These are phyloP conservation scores for Eimeria tenella DNA, from an alignment of 169 alveolate genomes.

Conservation along the genomic window DNA sequence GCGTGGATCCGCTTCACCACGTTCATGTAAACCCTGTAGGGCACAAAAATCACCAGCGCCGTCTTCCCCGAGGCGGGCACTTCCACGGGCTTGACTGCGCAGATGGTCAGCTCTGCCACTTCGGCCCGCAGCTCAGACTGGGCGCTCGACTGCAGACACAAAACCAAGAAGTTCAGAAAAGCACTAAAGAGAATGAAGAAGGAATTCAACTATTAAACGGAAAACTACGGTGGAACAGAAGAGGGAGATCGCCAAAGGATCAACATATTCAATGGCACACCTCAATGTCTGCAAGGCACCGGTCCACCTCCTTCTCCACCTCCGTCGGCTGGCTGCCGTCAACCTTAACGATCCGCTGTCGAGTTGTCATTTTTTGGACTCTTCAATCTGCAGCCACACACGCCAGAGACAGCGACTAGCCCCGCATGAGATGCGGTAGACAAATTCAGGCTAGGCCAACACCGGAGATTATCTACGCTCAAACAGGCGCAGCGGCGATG, in stretches of 20 bases:
- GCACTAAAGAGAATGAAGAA: not conserved
- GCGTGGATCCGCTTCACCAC: conserved; percentile 93
- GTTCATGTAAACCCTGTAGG: conserved; percentile 89
- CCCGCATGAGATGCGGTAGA: not conserved
- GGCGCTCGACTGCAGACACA: conserved; percentile 46
- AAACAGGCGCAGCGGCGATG: no score
- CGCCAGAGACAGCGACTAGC: not conserved
- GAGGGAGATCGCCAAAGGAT: no score
- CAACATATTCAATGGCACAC: not conserved
- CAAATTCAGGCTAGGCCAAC: no score
- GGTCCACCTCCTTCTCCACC: conserved; percentile 58
- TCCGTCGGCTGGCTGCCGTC: conserved; percentile 76
- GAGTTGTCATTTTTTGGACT: conserved; percentile 33
- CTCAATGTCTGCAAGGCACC: conserved; percentile 69
- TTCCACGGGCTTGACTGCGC: conserved; percentile 68
- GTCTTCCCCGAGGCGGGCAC: conserved; percentile 81
- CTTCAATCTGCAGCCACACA: not conserved
- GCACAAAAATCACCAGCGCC: conserved; percentile 92
- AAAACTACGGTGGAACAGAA: no score
- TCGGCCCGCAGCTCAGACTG: conserved; percentile 72
- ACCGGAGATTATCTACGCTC: no score
- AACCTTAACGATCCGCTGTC: conserved; percentile 70
- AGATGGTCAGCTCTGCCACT: conserved; percentile 48
- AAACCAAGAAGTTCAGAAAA: not conserved
- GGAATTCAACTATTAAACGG: conserved; percentile 8